Evolutionary conservation across 768 basidiomycete genomes (phyloP), one percentile per base, ranked within the genome.

Genomic region (Pleurotus giganteus): DNA sequence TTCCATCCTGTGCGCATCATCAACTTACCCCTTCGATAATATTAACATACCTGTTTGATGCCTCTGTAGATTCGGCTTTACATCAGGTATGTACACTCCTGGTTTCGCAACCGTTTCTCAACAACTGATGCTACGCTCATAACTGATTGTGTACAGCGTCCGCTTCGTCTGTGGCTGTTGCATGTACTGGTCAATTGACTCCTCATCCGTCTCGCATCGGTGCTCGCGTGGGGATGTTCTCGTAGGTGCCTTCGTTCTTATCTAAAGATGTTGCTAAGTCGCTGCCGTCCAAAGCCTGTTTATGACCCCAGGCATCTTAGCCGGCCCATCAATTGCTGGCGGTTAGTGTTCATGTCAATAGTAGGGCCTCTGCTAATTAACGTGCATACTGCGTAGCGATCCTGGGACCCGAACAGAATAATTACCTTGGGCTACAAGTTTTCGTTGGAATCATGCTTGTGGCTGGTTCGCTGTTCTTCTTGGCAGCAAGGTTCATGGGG

Each of bases 151-250:
- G 11, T 45, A 5, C 23, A 45, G 44, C 44, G 19, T 13, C 44
- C 6, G 44, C 23, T 6, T 45, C 44, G 12, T 45, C 44, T 13
- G 9, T 45, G 26, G 44, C 44, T 21, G 44, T 45, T 8, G 44
- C 44, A 8, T 45, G 44, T n/a, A 45, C 44, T n/a, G 44, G 44
- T 11, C 44, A 45, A 23, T 23, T 45, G 9, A 45, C 44, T 5
- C 44, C 44, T 27, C 44, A 45, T n/a, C 44, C 44, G 7, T 45
- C 44, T 24, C 44, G 44, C 12, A 45, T 45, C 26, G 44, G 44
- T 7, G 44, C 44, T 19, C 12, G 44, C 4, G 44, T 45, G 4
- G 44, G 44, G 12, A 45, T 45, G 44, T 45, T 45, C n/a, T 45
- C 44, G 44, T 45, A 27, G 26, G 44, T 13, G 12, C 26, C 6